phyloP scores from a whole-genome alignment of 2,329 filamentous ascomycete genomes.

The Pyrenophora teres region DNA sequence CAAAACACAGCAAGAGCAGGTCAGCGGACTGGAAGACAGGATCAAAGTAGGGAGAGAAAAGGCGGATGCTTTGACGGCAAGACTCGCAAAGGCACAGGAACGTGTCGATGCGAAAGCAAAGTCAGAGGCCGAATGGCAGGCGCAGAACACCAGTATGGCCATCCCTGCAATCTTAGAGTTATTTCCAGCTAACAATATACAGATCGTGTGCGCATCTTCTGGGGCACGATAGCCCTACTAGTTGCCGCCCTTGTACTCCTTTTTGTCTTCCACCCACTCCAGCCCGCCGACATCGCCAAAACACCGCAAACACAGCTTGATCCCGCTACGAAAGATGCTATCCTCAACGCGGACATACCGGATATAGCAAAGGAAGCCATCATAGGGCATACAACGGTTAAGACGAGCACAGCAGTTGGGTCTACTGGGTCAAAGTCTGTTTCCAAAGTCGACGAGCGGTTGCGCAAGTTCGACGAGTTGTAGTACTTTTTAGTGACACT shows the following conservation, averaged over 20 bases:
- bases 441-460: constrained; percentile 19
- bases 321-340: constrained; percentile 24
- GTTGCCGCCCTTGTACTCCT: constrained; percentile 55
- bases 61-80: constrained; percentile 63
- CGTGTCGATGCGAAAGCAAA: constrained; percentile 71
- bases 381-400: constrained; percentile 17
- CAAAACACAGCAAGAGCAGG: constrained; percentile 66
- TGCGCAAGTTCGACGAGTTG: constrained; percentile 33
- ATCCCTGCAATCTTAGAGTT: neutral
- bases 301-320: constrained; percentile 17
- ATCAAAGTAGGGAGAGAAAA: constrained; percentile 64
- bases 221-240: constrained; percentile 59
- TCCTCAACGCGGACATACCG: constrained; percentile 39
- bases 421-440: constrained; percentile 4
- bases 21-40: constrained; percentile 65
- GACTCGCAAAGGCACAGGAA: constrained; percentile 67
- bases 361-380: constrained; percentile 43
- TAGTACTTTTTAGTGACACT: constrained; percentile 8
- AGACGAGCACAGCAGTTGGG: constrained; percentile 7
- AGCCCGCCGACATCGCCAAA: constrained; percentile 16
- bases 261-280: constrained; percentile 46
- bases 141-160: constrained; percentile 57
- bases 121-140: constrained; percentile 69
- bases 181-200: constrained; percentile 17
- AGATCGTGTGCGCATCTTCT: constrained; percentile 65